Base-by-base conservation (phyloP, 495 filamentous ascomycete species). In the Penicillium taxi region DNA sequence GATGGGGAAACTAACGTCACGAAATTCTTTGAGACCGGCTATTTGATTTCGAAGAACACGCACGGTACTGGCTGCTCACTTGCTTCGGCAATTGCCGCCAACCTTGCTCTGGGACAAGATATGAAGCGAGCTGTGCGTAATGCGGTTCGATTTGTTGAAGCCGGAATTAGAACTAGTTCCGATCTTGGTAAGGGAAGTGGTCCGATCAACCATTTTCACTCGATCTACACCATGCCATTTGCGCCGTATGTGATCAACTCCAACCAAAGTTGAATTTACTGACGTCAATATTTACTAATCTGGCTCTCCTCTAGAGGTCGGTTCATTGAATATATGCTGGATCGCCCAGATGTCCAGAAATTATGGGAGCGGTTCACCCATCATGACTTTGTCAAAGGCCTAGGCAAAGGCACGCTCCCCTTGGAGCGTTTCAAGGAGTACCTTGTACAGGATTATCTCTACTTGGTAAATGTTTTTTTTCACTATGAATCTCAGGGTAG, bases 61-160 rank as follows among this genome's bases (percentile, higher is more conserved):
- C 91, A 98, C 59, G 91, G 91, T 2, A 98, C 91, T 5, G 91
- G 91, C 13, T 98, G 91, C 51, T 91, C 87, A 9, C 74, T 98
- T 36, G 91, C 91, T 35, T 95, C 87, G 30, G 86, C 90, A 6
- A 94, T 96, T 54, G 85, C 90, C 8, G 86, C 80, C 12, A 89
- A 93, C 46, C 64, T 96, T 12, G 82, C 86, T 9, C 63, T 83
- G 12, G 78, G 84, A 1, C 72, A 70, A 18, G 56, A 64, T 21
- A 56, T 89, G 23, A 54, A 69, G 1, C 52, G 71, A 27, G 84
- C 88, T 4, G 83, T 93, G 14, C 73, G 70, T 38, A 61, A 62
- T 22, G 87, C 80, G 2, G 84, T 86, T 42, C 70, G 73, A 24
- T 96, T 91, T 48, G 74, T 96, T 32, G 82, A 88, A 48, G 83